Evolutionary conservation across 352 stramenopile species (phyloP), one percentile per base, ranked within the genome.

Genomic region (Phytophthora crassamura): DNA sequence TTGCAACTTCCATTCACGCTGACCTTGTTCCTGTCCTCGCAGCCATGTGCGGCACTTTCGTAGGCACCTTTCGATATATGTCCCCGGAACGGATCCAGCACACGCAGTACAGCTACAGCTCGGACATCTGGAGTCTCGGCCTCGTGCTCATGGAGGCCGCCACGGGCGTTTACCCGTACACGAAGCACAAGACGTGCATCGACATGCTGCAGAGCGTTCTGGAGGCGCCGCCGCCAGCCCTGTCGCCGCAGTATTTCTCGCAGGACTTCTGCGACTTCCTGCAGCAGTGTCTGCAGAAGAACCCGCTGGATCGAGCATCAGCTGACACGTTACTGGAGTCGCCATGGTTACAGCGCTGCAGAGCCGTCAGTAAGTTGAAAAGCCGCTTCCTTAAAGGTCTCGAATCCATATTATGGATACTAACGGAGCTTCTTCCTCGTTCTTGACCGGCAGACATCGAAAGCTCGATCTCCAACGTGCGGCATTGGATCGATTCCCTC

Each of bases 1-100:
- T n/a, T 5, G 4, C 15, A 8, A 48, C 5, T 11, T 45, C 39
- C n/a, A 16, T 42, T 16, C 9, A 41, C 7, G 36, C 48, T 75
- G 20, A 73, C 52, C 18, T 64, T 61, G 15, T 38, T 52, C 40
- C 16, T 34, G n/a, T 53, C 20, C 38, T 70, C 56, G 11, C 81
- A 84, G 86, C 97, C 36, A 97, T 97, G 72, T 97, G 90, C 60
- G 87, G 81, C 46, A 98, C 96, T n/a, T 99, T 97, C 66, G 89
- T 98, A 18, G 93, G 93, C 25, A 98, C 93, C 42, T 96, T 96
- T 34, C 93, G 94, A 39, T 98, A 98, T 72, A 97, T 98, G 81
- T 93, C 85, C 7, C 93, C 93, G 5, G 93, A 98, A 72, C 88
- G 97, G 40, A 96, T 94, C 67, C 80, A 97, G 64, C 79, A 89